These are phyloP conservation scores for Apiotrichum laibachii DNA, from an alignment of 1,284 basidiomycete genomes.

Conservation along the genomic window DNA sequence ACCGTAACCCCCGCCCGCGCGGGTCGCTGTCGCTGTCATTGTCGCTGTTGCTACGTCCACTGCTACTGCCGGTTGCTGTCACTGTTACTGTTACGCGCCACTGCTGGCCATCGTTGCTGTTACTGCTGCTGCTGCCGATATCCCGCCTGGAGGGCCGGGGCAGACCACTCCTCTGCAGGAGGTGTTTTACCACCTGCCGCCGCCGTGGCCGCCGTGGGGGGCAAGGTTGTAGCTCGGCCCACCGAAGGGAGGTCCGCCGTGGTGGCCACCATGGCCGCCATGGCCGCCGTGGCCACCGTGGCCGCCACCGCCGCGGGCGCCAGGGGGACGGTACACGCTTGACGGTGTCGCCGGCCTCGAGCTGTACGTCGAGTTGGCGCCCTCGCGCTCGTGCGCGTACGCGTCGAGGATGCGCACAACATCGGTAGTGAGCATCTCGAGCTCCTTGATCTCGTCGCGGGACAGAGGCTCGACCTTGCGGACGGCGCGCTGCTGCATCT, in stretches of 20 bases:
- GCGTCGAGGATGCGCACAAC: constrained; percentile 64
- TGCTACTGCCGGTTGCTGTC: too few species aligned
- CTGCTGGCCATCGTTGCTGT: too few species aligned
- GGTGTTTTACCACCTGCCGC: not conserved
- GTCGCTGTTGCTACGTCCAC: too few species aligned
- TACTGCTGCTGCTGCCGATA: too few species aligned
- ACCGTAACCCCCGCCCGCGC: too few species aligned
- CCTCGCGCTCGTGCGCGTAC: constrained; percentile 45
- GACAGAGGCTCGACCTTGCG: constrained; percentile 55
- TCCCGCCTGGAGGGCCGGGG: too few species aligned
- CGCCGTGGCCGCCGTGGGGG: not conserved
- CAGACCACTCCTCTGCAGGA: too few species aligned
- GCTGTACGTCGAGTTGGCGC: constrained; percentile 23
- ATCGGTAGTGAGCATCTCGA: constrained; percentile 69
- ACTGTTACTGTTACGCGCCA: too few species aligned
- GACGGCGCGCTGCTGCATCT: constrained; percentile 13
- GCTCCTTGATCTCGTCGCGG: constrained; percentile 65
- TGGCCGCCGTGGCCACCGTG: not conserved
- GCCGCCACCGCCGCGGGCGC: not conserved
- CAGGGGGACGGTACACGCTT: constrained; percentile 5
- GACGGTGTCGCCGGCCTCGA: constrained; percentile 26
- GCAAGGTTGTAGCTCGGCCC: too few species aligned
- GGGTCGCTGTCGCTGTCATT: too few species aligned
- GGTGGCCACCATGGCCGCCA: not conserved
- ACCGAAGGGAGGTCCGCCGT: not conserved